Base-by-base conservation (phyloP, 2,329 filamentous ascomycete species). In the Penicillium rolfsii region DNA sequence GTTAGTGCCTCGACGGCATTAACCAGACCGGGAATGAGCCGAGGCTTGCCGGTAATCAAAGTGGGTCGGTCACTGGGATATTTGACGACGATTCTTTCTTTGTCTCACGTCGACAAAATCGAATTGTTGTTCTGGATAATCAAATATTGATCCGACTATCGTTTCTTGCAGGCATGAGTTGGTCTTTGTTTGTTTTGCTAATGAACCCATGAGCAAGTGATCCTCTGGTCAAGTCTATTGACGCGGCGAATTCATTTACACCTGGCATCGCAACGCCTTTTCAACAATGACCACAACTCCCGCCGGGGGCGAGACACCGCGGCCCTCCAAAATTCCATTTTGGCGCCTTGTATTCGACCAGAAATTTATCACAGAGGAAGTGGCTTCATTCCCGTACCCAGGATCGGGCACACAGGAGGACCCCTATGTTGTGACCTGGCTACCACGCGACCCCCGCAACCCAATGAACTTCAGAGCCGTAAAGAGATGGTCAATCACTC, bases 341-440 rank as follows among this genome's bases (percentile, higher is more conserved):
- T 74, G 71, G 71, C 71, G 71, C 46, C 53, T 70, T 16, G 57
- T 74, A 7, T 61, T 71, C 40, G 72, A 74, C 52, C 72, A 72
- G 45, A 72, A 70, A 26, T 70, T 71, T 40, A 65, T 74, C 35
- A 74, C 73, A 8, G 63, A 67, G 26, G 71, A 73, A 54, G 64
- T 74, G 36, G 62, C 67, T 40, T 64, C 67, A 55, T 67, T 70
- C 41, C 64, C 66, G 1, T 74, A 74, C 45, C 43, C 67, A 50
- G 79, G 79, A 7, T 71, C 69, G 0, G 79, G 79, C 4, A 79
- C 76, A 1, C 67, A 73, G 36, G 68, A 73, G 6, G 76, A 79
- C 58, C 78, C 78, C 0, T 80, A 72, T 61, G 68, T 74, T 5
- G 74, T 80, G 16, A 66, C 70, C 40, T 80, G 73, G 69, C 72